Evolutionary conservation across 1,284 basidiomycete genomes (phyloP).

Genomic region (Ustilago shanxiensis): DNA sequence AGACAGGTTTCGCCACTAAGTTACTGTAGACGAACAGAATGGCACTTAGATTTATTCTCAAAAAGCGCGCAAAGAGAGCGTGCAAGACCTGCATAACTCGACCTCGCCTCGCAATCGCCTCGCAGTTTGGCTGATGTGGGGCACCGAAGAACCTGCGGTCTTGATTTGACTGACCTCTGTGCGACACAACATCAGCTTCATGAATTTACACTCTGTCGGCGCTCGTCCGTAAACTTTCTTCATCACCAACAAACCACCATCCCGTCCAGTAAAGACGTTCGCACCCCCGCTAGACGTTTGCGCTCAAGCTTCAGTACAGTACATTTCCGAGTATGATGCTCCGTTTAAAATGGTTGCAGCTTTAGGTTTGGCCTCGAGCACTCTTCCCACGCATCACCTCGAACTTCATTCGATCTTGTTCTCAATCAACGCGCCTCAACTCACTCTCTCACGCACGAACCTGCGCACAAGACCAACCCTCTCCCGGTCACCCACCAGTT

Average conservation of each 20-base stretch:
- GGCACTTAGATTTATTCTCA: too few species aligned
- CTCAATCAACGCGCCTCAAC: background rate
- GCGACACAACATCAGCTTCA: background rate
- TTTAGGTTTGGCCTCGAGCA: background rate
- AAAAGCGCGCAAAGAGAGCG: background rate
- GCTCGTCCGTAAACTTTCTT: background rate
- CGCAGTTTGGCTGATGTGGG: background rate
- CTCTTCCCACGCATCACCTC: background rate
- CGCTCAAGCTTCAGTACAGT: background rate
- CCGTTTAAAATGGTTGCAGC: background rate
- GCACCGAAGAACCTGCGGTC: background rate
- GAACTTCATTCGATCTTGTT: conserved; percentile 9
- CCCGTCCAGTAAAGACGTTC: background rate
- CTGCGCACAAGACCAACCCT: background rate
- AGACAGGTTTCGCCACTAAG: too few species aligned
- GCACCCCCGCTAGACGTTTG: background rate
- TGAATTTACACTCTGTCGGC: background rate
- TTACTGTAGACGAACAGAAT: too few species aligned
- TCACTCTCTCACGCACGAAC: background rate
- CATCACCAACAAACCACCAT: background rate
- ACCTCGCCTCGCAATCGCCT: conserved; percentile 6
- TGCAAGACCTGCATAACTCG: conserved; percentile 5
- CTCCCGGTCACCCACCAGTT: conserved; percentile 17
- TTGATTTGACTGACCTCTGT: background rate
- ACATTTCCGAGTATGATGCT: background rate